A percentile compares a stretch with the other conserved stretches of the same genome.
Conservation (phyloP, 148 eudicot species). For the Vaccinium corymbosum region DNA sequence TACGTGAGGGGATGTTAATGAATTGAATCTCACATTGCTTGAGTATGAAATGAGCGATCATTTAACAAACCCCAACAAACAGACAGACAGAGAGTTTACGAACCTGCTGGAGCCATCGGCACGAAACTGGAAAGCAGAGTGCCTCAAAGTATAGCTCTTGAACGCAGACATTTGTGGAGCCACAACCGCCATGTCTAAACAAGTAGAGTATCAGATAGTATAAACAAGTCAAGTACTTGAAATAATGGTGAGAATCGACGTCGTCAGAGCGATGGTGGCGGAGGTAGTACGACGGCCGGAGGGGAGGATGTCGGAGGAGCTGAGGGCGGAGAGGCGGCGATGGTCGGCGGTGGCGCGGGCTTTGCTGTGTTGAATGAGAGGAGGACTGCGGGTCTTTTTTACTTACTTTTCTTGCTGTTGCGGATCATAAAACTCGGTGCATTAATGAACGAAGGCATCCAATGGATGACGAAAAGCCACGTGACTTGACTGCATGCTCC, state of each 20-base stretch:
- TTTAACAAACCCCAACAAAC: too few species aligned
- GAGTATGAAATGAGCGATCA: too few species aligned
- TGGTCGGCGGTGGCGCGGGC: not conserved
- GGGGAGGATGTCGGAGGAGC: not conserved
- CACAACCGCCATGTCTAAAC: not conserved
- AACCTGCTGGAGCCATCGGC: slow-evolving; percentile 2
- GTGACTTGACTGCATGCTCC: too few species aligned
- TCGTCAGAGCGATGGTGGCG: not conserved
- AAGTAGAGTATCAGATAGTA: too few species aligned
- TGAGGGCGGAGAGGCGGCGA: not conserved
- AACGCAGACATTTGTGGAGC: slow-evolving; percentile 9
- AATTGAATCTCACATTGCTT: too few species aligned
- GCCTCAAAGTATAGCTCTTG: not conserved
- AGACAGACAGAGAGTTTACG: not conserved
- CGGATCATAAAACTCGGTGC: too few species aligned
- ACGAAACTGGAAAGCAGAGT: slow-evolving; percentile 1
- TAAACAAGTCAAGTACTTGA: not conserved
- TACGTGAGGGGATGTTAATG: too few species aligned
- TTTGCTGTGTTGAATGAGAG: too few species aligned
- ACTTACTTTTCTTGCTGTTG: too few species aligned
- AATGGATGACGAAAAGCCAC: too few species aligned
- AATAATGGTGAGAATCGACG: not conserved
- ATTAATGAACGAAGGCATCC: too few species aligned
- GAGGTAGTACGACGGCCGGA: not conserved
- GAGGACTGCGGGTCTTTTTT: not conserved